A percentile compares a stretch with the other conserved stretches of the same genome.
Conservation (phyloP, 2,329 filamentous ascomycete genomes). For the Penicillium sp. region DNA sequence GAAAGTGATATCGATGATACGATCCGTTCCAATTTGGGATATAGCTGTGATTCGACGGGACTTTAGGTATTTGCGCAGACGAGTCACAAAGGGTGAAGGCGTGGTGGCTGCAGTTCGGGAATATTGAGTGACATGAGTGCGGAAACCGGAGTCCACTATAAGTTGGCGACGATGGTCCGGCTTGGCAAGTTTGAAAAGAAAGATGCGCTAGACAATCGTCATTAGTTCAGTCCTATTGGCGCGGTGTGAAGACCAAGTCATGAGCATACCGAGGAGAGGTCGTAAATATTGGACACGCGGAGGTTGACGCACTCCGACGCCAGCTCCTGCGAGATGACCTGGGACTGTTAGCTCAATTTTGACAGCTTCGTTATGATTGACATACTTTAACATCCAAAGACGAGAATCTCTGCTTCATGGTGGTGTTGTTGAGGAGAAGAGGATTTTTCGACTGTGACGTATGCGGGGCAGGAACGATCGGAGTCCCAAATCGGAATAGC, state of each 20-base stretch:
- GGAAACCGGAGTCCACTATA: slow-evolving; percentile 91
- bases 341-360: slow-evolving; percentile 15
- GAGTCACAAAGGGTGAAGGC: slow-evolving; percentile 81
- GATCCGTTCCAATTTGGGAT: slow-evolving; percentile 84
- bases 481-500: background rate
- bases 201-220: slow-evolving; percentile 65
- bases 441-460: slow-evolving; percentile 37
- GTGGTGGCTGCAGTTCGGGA: slow-evolving; percentile 80
- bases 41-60: slow-evolving; percentile 81
- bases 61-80: slow-evolving; percentile 84
- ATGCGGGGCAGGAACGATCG: slow-evolving; percentile 35
- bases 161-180: slow-evolving; percentile 87
- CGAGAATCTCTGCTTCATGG: slow-evolving; percentile 62
- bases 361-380: background rate
- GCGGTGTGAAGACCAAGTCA: background rate
- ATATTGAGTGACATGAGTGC: slow-evolving; percentile 91
- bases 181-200: slow-evolving; percentile 92
- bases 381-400: slow-evolving; percentile 59
- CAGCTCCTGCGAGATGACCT: slow-evolving; percentile 96
- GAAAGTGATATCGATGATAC: slow-evolving; percentile 89
- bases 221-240: slow-evolving; percentile 12
- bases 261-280: slow-evolving; percentile 71
- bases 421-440: slow-evolving; percentile 17
- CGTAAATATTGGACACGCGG: slow-evolving; percentile 91
- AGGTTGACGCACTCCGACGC: slow-evolving; percentile 72